Base-by-base conservation (phyloP, 305 asterid species). In the Fraxinus greggii region DNA sequence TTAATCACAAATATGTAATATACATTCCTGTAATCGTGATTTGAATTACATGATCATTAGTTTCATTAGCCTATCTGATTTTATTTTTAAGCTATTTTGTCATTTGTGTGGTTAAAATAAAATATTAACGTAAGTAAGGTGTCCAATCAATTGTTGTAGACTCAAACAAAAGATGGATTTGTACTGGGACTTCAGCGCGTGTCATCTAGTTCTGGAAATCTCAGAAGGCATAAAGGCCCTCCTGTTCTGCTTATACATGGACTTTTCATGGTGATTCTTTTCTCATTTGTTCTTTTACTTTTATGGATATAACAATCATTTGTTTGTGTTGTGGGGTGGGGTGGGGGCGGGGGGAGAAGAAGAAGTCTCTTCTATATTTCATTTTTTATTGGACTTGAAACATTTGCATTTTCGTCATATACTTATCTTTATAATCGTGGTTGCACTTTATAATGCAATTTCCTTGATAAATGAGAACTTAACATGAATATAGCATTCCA, bases 191-290 rank as follows among this genome's bases (percentile, higher is more conserved):
- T 95, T 83, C 99, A 95, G 82, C 97, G 97, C 26, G 98, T 95
- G 78, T 88, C 97, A 24, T 89, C 98, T 78, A 87, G 90, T 81
- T 86, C 91, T 8, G 86, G 79, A 21, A 40, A 51, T 80, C 75
- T 89, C 77, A 84, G 75, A 69, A 59, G 80, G 23, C 80, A 84
- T 80, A 84, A 29, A 63, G 88, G 92, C 72, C 88, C 90, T 81
- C 98, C 99, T 0, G 95, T 94, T 79, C 86, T 96, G 88, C 95
- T 96, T 40, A 79, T 96, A 75, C 99, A 96, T 88, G 99, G 99
- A 74, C 97, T 96, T 83, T 87, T 92, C 83, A 94, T 90, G 99
- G 99, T 96, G 86, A 81, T 83, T 79, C 3, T 69, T 70, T 45
- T 26, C 65, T 67, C 12, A 19, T 40, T 83, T 51, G 35, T 35